Percentiles rank a stretch among this genome's conserved stretches.
Evolutionary conservation across 2,329 filamentous ascomycete species (phyloP).

Genomic region (Fusarium penzigii): DNA sequence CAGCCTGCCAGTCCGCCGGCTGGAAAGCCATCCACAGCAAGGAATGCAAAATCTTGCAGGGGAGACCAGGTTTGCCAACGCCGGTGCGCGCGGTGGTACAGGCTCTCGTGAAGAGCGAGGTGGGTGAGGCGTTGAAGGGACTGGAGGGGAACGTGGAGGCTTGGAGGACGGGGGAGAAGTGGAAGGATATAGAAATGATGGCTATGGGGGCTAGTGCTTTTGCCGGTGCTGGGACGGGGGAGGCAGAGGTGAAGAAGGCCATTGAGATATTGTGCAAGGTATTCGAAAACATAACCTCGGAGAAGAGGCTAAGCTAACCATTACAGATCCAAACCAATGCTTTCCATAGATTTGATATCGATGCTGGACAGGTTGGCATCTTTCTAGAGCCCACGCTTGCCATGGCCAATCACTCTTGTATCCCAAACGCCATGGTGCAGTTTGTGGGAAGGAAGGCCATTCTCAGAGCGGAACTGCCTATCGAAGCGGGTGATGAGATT

Average conservation of each 20-base stretch:
- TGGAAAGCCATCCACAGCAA: constrained; percentile 54
- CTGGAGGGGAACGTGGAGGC: constrained; percentile 50
- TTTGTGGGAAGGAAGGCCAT: constrained; percentile 54
- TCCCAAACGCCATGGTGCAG: constrained; percentile 59
- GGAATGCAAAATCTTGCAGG: constrained; percentile 53
- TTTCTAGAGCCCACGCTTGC: constrained; percentile 58
- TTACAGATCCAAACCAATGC: constrained; percentile 61
- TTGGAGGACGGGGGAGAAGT: constrained; percentile 40
- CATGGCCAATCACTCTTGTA: constrained; percentile 64
- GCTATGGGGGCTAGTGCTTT: constrained; percentile 45
- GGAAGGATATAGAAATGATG: constrained; percentile 52
- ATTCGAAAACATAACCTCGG: constrained; percentile 4
- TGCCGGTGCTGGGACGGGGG: constrained; percentile 39
- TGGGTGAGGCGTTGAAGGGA: constrained; percentile 34
- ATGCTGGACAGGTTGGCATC: constrained; percentile 53
- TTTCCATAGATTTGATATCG: constrained; percentile 57
- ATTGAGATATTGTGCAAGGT: constrained; percentile 57
- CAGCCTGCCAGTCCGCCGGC: constrained; percentile 53
- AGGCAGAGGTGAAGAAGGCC: constrained; percentile 41
- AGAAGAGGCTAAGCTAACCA: constrained; percentile 1
- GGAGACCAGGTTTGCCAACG: constrained; percentile 47
- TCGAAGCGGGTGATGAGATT: constrained; percentile 56
- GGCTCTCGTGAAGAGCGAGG: constrained; percentile 44
- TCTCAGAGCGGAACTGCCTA: constrained; percentile 50
- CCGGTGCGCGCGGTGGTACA: constrained; percentile 56